phyloP scores from a whole-genome alignment of 2,329 filamentous ascomycete genomes.

The Ceratocystis destructans region DNA sequence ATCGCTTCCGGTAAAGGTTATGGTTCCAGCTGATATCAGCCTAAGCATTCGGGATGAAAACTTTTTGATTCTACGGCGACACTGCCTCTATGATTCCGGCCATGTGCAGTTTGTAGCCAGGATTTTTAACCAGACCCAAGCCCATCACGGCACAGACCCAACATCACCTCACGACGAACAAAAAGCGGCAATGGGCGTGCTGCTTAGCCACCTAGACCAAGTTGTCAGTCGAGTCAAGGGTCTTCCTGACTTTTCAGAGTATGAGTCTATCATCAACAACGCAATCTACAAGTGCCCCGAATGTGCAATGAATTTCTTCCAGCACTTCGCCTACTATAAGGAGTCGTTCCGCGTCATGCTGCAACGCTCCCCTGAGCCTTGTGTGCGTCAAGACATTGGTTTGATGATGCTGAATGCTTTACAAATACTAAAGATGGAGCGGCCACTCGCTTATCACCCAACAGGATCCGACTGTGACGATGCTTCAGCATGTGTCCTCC shows the following conservation, averaged over 20 bases:
- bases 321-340: conserved; percentile 44
- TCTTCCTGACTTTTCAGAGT: conserved; percentile 44
- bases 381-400: conserved; percentile 41
- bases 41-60: conserved; percentile 60
- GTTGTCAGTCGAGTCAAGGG: conserved; percentile 61
- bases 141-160: conserved; percentile 22
- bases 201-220: conserved; percentile 58
- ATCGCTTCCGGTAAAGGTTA: conserved; percentile 30
- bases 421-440: conserved; percentile 35
- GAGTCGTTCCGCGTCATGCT: conserved; percentile 51
- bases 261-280: conserved; percentile 36
- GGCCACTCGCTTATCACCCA: conserved; percentile 36
- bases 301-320: conserved; percentile 46
- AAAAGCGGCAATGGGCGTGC: conserved; percentile 39
- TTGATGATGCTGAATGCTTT: conserved; percentile 41
- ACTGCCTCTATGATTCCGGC: conserved; percentile 62
- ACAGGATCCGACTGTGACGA: conserved; percentile 25
- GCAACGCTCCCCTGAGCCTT: conserved; percentile 43
- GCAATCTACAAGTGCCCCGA: conserved; percentile 37
- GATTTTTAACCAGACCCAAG: conserved; percentile 44
- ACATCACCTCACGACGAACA: conserved; percentile 33
- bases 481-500: conserved; percentile 26
- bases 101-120: conserved; percentile 54
- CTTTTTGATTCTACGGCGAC: conserved; percentile 55
- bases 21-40: conserved; percentile 33